Conservation (phyloP, 768 basidiomycete genomes). For the Omphalotus guepiniiformis region DNA sequence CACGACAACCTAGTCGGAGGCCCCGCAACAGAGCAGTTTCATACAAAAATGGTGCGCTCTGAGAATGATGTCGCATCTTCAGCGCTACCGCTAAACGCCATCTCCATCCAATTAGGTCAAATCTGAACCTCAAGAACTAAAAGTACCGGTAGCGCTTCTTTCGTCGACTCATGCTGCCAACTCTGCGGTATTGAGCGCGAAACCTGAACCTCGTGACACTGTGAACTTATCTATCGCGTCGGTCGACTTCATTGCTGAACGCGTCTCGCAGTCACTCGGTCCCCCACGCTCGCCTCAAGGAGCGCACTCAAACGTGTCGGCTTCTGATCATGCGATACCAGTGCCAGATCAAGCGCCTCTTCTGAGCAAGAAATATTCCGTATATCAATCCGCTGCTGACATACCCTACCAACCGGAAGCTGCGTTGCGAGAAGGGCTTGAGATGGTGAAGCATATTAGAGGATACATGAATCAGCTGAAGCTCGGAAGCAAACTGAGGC, state of each 20-base stretch:
- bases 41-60: too few species aligned
- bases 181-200: not conserved
- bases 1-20: too few species aligned
- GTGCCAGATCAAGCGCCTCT: slow-evolving; percentile 14
- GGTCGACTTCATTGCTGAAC: too few species aligned
- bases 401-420: slow-evolving; percentile 46
- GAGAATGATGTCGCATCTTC: too few species aligned
- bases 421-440: slow-evolving; percentile 45
- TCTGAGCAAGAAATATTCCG: slow-evolving; percentile 18
- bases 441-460: slow-evolving; percentile 50
- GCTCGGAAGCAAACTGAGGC: slow-evolving; percentile 50
- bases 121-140: slow-evolving; percentile 26
- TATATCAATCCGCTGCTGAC: slow-evolving; percentile 35
- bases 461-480: slow-evolving; percentile 37
- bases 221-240: too few species aligned
- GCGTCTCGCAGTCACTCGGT: too few species aligned
- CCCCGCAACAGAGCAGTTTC: too few species aligned
- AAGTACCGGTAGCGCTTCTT: slow-evolving; percentile 10
- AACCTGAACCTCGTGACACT: too few species aligned
- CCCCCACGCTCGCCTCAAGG: slow-evolving; percentile 18
- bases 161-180: slow-evolving; percentile 1
- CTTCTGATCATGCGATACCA: too few species aligned
- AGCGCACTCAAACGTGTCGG: too few species aligned
- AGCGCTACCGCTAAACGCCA: slow-evolving; percentile 1
- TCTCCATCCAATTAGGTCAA: slow-evolving; percentile 17